These are phyloP conservation scores for Biscogniauxia mediterranea DNA, from an alignment of 2,329 filamentous ascomycete species.

Conservation along the genomic window DNA sequence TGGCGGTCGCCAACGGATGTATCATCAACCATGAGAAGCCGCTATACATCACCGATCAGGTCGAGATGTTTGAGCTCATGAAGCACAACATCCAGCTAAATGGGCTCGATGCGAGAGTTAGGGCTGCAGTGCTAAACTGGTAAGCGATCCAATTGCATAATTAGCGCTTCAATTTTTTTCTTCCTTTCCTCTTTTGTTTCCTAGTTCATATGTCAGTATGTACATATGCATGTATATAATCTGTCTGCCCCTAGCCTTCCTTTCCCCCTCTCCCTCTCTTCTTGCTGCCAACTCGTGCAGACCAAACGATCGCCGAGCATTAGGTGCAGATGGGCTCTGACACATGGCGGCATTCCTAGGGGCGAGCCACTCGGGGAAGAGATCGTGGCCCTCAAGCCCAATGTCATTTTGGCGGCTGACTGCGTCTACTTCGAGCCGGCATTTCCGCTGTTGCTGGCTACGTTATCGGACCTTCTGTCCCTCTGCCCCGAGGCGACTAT, in stretches of 20 bases:
- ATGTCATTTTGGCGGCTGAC: conserved; percentile 89
- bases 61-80: conserved; percentile 84
- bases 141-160: conserved; percentile 38
- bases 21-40: conserved; percentile 43
- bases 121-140: conserved; percentile 79
- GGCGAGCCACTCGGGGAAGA: conserved; percentile 56
- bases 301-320: conserved; percentile 8
- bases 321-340: conserved; percentile 20
- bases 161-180: background rate
- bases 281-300: background rate
- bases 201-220: no score
- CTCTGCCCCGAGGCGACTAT: conserved; percentile 64
- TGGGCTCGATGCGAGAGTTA: conserved; percentile 59
- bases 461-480: conserved; percentile 70
- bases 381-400: conserved; percentile 59
- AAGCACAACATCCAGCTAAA: conserved; percentile 85
- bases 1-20: conserved; percentile 59
- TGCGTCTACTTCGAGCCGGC: conserved; percentile 97
- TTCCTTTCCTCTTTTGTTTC: no score
- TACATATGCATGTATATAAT: no score
- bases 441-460: conserved; percentile 81
- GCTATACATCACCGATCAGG: conserved; percentile 84
- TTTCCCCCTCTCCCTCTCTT: conserved; percentile 10
- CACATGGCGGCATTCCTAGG: conserved; percentile 40
- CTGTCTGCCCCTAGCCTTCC: background rate